Evolutionary conservation across 2,329 filamentous ascomycete genomes (phyloP).

Genomic region (Cercospora beticola): DNA sequence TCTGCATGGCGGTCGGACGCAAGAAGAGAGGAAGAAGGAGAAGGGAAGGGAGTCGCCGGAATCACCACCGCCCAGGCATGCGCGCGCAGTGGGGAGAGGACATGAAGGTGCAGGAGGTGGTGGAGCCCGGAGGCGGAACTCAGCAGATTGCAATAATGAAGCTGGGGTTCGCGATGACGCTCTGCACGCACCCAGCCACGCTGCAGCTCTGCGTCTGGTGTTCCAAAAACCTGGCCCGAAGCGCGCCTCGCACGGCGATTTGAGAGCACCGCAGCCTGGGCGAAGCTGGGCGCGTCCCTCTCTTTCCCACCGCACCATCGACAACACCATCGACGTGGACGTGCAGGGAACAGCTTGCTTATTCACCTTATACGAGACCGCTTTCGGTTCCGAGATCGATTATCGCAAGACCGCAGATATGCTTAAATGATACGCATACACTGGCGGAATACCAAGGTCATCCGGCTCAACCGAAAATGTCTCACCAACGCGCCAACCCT

Average conservation of each 20-base stretch:
- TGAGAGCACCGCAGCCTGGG: not conserved
- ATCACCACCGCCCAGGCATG: slow-evolving; percentile 4
- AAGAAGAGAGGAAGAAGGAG: slow-evolving; percentile 3
- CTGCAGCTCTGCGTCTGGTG: not conserved
- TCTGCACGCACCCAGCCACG: slow-evolving; percentile 1
- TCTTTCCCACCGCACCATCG: not conserved
- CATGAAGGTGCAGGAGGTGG: not conserved
- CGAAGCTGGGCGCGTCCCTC: not conserved
- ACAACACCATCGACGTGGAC: not conserved
- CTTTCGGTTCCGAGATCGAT: not conserved
- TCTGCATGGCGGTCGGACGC: slow-evolving; percentile 24
- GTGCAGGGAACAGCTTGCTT: not conserved
- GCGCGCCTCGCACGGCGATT: not conserved
- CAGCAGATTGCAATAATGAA: slow-evolving; percentile 3
- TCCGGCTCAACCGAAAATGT: not conserved
- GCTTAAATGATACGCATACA: not conserved
- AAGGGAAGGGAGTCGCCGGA: not conserved
- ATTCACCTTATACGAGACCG: not conserved
- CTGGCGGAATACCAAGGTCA: not conserved
- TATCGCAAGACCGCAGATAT: not conserved
- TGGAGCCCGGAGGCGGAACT: slow-evolving; percentile 1
- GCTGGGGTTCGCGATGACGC: slow-evolving; percentile 1
- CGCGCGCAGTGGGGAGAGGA: not conserved
- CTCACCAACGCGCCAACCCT: not conserved
- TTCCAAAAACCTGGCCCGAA: not conserved